phyloP scores from a whole-genome alignment of 2,329 filamentous ascomycete genomes.

The Diplodia scrobiculata region DNA sequence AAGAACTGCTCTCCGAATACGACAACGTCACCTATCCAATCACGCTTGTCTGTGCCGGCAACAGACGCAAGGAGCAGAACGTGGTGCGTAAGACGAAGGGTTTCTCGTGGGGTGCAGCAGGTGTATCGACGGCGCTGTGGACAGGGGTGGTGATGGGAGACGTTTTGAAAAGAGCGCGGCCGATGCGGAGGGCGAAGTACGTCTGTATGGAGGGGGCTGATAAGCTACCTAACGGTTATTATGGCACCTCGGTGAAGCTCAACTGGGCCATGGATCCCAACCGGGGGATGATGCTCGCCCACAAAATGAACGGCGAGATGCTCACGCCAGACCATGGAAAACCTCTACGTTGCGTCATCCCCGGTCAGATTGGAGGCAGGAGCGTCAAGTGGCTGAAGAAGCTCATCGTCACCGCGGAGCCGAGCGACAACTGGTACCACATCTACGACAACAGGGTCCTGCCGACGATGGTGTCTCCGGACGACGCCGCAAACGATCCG shows the following conservation, averaged over 20 bases:
- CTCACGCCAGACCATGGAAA: slow-evolving; percentile 83
- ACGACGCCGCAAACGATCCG: slow-evolving; percentile 71
- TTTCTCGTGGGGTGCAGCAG: slow-evolving; percentile 90
- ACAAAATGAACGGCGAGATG: slow-evolving; percentile 85
- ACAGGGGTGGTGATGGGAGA: slow-evolving; percentile 78
- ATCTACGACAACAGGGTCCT: slow-evolving; percentile 90
- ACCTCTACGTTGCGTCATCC: slow-evolving; percentile 78
- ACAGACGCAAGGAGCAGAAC: slow-evolving; percentile 91
- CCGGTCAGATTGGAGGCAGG: slow-evolving; percentile 86
- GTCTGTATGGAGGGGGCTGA: slow-evolving; percentile 92
- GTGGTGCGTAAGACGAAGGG: slow-evolving; percentile 87
- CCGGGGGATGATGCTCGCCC: slow-evolving; percentile 80
- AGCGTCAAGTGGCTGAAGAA: slow-evolving; percentile 92
- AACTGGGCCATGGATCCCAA: slow-evolving; percentile 86
- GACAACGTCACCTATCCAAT: slow-evolving; percentile 83
- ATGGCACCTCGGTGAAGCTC: slow-evolving; percentile 83
- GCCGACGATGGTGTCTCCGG: slow-evolving; percentile 81
- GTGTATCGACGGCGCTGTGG: slow-evolving; percentile 82
- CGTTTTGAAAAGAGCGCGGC: slow-evolving; percentile 68
- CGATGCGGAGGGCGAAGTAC: slow-evolving; percentile 71
- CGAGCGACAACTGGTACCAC: slow-evolving; percentile 94
- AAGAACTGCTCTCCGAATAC: slow-evolving; percentile 71
- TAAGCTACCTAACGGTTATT: slow-evolving; percentile 82
- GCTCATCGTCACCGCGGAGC: slow-evolving; percentile 73
- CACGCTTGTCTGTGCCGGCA: slow-evolving; percentile 88